Conservation (phyloP, 345 rosid species). For the Linum usitatissimum region DNA sequence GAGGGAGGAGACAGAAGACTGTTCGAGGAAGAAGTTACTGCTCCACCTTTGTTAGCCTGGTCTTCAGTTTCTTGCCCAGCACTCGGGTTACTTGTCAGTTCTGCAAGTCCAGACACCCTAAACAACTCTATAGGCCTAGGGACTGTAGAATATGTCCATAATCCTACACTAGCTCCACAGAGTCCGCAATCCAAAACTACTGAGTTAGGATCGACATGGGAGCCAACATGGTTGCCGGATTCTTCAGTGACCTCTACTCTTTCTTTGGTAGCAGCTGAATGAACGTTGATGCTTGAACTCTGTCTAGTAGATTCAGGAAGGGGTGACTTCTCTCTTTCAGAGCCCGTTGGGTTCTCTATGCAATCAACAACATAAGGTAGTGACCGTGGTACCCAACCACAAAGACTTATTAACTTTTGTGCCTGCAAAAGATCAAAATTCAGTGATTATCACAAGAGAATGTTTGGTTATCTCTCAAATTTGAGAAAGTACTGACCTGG, state of each 20-base stretch:
- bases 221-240: constrained; percentile 18
- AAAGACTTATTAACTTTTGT: constrained; percentile 57
- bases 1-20: constrained; percentile 23
- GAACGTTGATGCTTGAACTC: constrained; percentile 24
- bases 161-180: constrained; percentile 93
- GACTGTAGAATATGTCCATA: constrained; percentile 69
- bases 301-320: constrained; percentile 25
- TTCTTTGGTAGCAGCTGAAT: constrained; percentile 19
- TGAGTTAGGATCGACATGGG: constrained; percentile 55
- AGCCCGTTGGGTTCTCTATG: constrained; percentile 33
- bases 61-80: constrained; percentile 22
- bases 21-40: constrained; percentile 16
- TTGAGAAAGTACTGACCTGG: constrained; percentile 37
- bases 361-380: constrained; percentile 71
- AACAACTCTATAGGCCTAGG: constrained; percentile 59
- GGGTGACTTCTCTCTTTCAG: constrained; percentile 25
- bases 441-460: constrained; percentile 1
- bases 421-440: constrained; percentile 44
- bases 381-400: constrained; percentile 90
- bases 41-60: constrained; percentile 8
- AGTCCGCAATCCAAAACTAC: constrained; percentile 82
- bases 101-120: constrained; percentile 55
- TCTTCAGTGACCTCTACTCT: constrained; percentile 25
- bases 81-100: constrained; percentile 28
- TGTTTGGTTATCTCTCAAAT: not conserved